phyloP scores from a whole-genome alignment of 2,329 filamentous ascomycete species.

The Phialophora tarda region DNA sequence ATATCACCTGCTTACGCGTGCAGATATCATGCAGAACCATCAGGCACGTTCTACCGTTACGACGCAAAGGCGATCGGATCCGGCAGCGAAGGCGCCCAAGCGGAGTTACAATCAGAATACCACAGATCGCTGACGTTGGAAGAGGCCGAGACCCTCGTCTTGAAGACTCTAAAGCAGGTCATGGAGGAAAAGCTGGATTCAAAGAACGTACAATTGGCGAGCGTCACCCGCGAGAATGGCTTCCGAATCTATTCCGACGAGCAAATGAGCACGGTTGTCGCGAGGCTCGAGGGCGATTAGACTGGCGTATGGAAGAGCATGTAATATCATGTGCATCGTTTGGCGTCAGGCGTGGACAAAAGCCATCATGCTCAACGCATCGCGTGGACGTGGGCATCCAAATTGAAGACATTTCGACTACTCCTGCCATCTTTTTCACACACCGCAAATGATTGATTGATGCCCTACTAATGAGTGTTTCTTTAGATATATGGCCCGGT shows the following conservation, averaged over 20 bases:
- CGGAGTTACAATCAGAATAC: slow-evolving; percentile 97
- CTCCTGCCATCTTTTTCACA: slow-evolving; percentile 1
- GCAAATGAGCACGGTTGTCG: slow-evolving; percentile 93
- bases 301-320: slow-evolving; percentile 11
- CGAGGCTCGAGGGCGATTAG: slow-evolving; percentile 61
- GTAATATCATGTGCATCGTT: slow-evolving; percentile 28
- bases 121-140: slow-evolving; percentile 94
- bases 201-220: slow-evolving; percentile 98
- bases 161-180: slow-evolving; percentile 99
- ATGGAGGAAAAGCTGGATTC: slow-evolving; percentile 99
- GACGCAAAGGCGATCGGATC: slow-evolving; percentile 99
- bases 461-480: slow-evolving; percentile 20
- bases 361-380: background rate
- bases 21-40: slow-evolving; percentile 95
- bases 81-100: slow-evolving; percentile 95
- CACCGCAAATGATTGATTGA: slow-evolving; percentile 20
- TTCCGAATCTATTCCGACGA: slow-evolving; percentile 99
- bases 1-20: slow-evolving; percentile 13
- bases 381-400: slow-evolving; percentile 9
- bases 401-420: slow-evolving; percentile 23
- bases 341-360: slow-evolving; percentile 32
- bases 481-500: slow-evolving; percentile 14
- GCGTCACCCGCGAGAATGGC: slow-evolving; percentile 95
- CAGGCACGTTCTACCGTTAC: slow-evolving; percentile 98
- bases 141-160: slow-evolving; percentile 91